Evolutionary conservation across 768 basidiomycete genomes (phyloP).

Genomic region (Mycena polygramma): DNA sequence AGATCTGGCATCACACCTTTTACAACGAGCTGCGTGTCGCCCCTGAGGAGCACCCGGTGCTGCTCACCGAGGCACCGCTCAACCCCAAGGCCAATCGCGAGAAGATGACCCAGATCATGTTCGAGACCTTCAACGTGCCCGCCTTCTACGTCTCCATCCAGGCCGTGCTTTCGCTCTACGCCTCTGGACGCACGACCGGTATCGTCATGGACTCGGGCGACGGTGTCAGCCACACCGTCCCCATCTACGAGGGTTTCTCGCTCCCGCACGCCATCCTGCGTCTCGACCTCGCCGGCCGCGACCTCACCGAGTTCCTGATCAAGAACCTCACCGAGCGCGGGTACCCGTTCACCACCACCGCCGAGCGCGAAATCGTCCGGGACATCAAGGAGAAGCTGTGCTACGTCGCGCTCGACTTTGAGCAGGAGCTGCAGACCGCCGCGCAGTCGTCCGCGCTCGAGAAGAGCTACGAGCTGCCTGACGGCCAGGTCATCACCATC

Average conservation of each 20-base stretch:
- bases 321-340: conserved; percentile 79
- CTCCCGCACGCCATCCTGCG: conserved; percentile 78
- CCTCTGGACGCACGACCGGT: conserved; percentile 79
- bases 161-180: conserved; percentile 78
- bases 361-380: conserved; percentile 80
- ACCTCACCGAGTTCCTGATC: conserved; percentile 72
- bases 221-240: conserved; percentile 79
- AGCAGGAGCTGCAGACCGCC: conserved; percentile 38
- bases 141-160: conserved; percentile 82
- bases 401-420: conserved; percentile 40
- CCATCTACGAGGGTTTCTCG: conserved; percentile 81
- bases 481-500: conserved; percentile 84
- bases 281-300: conserved; percentile 76
- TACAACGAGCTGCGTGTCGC: conserved; percentile 84
- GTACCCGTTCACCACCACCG: conserved; percentile 82
- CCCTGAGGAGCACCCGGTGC: conserved; percentile 80
- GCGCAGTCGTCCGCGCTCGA: conserved; percentile 39
- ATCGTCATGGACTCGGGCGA: conserved; percentile 84
- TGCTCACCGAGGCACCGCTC: conserved; percentile 78
- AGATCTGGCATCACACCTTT: conserved; percentile 65
- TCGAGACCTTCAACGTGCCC: conserved; percentile 81
- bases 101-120: conserved; percentile 85
- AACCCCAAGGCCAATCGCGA: conserved; percentile 82
- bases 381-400: conserved; percentile 82
- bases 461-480: conserved; percentile 50